Percentiles rank a stretch among this genome's conserved stretches.
Evolutionary conservation across 108 stramenopile species (phyloP).

Genomic region (Discostella pseudostelligera): DNA sequence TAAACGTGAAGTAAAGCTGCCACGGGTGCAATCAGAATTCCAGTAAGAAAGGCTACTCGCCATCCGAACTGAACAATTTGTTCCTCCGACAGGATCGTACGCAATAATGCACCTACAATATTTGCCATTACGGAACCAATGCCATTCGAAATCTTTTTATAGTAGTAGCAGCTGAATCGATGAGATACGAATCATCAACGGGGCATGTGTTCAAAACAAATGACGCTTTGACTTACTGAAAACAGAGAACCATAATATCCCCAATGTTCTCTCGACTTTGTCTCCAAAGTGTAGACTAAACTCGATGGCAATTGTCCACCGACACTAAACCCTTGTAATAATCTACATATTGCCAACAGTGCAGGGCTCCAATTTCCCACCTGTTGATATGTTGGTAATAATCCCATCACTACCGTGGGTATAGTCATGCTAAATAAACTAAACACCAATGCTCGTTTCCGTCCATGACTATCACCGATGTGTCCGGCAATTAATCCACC

Average conservation of each 20-base stretch:
- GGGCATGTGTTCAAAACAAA: neutral
- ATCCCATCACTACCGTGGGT: conserved; percentile 66
- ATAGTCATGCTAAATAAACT: conserved; percentile 59
- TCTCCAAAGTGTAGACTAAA: conserved; percentile 65
- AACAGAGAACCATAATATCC: conserved; percentile 42
- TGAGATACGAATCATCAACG: neutral
- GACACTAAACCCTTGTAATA: conserved; percentile 63
- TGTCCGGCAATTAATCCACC: conserved; percentile 59
- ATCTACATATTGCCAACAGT: conserved; percentile 48
- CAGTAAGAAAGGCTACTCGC: conserved; percentile 73
- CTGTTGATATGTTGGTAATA: conserved; percentile 55
- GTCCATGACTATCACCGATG: conserved; percentile 58
- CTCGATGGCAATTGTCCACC: conserved; percentile 60
- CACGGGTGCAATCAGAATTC: conserved; percentile 55
- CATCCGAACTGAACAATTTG: conserved; percentile 75
- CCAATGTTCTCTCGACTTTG: conserved; percentile 43
- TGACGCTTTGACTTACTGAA: neutral
- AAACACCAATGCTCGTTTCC: conserved; percentile 46
- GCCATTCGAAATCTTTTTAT: conserved; percentile 37
- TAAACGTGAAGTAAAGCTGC: conserved; percentile 50
- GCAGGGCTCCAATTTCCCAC: conserved; percentile 46
- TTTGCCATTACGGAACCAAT: conserved; percentile 58
- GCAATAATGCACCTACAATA: conserved; percentile 55
- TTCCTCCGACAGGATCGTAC: conserved; percentile 57
- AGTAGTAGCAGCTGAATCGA: neutral